These are phyloP conservation scores for Termitomyces sp. DNA, from an alignment of 768 basidiomycete genomes.

Conservation along the genomic window DNA sequence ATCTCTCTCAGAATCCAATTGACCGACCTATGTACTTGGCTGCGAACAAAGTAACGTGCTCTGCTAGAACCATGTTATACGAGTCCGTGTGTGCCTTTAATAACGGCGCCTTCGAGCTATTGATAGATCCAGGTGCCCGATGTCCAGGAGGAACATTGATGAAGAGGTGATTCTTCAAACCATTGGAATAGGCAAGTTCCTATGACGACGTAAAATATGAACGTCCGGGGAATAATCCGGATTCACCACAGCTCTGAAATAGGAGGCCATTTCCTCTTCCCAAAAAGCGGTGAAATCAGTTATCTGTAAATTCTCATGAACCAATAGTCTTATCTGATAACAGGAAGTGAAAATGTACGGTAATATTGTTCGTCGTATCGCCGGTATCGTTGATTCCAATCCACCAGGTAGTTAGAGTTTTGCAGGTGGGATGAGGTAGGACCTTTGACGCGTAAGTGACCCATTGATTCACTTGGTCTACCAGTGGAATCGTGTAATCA, in stretches of 20 bases:
- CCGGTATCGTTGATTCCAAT: constrained; percentile 60
- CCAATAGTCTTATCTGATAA: background rate
- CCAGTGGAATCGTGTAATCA: constrained; percentile 42
- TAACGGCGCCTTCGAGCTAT: constrained; percentile 29
- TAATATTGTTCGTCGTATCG: constrained; percentile 40
- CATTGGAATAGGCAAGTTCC: constrained; percentile 37
- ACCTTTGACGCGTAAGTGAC: constrained; percentile 37
- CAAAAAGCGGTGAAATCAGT: constrained; percentile 47
- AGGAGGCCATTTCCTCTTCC: constrained; percentile 44
- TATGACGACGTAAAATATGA: constrained; percentile 9
- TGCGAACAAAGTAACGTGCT: background rate
- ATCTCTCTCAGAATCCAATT: background rate
- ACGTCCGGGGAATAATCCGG: background rate
- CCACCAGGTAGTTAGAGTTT: constrained; percentile 54
- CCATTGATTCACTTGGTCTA: constrained; percentile 51
- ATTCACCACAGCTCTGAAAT: constrained; percentile 48
- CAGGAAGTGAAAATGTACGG: constrained; percentile 19
- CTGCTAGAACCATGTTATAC: background rate
- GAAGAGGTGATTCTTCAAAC: constrained; percentile 46
- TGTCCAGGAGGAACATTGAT: constrained; percentile 56
- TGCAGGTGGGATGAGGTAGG: constrained; percentile 37
- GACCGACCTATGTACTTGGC: background rate
- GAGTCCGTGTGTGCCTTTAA: constrained; percentile 27
- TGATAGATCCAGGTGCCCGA: constrained; percentile 37
- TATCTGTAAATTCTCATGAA: constrained; percentile 27